Evolutionary conservation across 2,329 filamentous ascomycete species (phyloP), one percentile per base, ranked within the genome.

Genomic region (Stenocarpella maydis): DNA sequence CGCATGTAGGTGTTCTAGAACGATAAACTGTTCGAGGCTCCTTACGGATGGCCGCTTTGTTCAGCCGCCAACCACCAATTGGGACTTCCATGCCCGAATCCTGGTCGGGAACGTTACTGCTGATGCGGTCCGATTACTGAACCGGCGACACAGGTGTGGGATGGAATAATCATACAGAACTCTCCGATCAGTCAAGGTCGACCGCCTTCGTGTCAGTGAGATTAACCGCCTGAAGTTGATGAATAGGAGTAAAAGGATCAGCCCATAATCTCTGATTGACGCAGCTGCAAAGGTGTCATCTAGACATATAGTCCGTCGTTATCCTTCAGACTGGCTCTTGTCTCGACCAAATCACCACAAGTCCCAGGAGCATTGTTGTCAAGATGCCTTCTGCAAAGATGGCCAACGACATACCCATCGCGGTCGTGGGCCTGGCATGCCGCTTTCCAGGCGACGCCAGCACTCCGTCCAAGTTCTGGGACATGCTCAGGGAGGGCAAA

Each of bases 401-500:
- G 55, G 55, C 55, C 39, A 61, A 61, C 39, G 71, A 75, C 21
- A 77, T 80, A 72, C 65, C 65, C 41, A 60, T 67, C 12, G 65
- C 65, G 21, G 52, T 67, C 21, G 54, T 60, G 24, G 65, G 65
- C 12, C 37, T 43, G 28, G 79, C 74, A 2, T 82, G 80, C 71
- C 78, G 81, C 41, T 80, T 82, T 24, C 78, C 81, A 0, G 81
- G 81, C 2, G 74, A 72, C 4, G 74, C 77, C 0, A 76, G 68
- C 19, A 75, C 73, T 5, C 78, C 80, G 0, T 78, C 78, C 1
- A 76, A 77, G 67, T 74, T 82, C 15, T 82, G 80, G 80, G 74
- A 82, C n/a, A 77, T 84, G 45, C 75, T 82, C 50, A 79, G 80
- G 3, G 75, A 81, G 1, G 79, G 77, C 9, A 78, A 81, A 26